Evolutionary conservation across 306 rosid species (phyloP), one percentile per base, ranked within the genome.

Genomic region (Nissolia schottii): DNA sequence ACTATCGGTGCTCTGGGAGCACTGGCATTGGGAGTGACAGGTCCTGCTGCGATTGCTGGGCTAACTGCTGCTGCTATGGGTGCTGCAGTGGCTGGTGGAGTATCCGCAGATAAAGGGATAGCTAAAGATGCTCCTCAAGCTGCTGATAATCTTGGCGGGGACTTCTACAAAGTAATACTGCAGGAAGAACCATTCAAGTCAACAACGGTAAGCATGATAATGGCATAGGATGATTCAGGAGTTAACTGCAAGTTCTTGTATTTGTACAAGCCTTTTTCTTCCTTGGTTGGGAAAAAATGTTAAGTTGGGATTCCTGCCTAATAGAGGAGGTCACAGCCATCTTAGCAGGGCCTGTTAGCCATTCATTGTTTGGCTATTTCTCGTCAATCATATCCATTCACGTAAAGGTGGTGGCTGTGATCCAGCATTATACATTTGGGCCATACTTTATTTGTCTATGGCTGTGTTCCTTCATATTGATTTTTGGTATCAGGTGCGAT

Each of bases 121-220:
- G 86, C 88, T 14, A 85, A 87, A 74, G 90, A 87, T 84, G 98
- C 87, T 60, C 82, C 97, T 19, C 78, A 87, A 54, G 95, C 86
- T 34, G 96, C 87, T 69, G 87, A 85, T 77, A 77, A 81, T 41
- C 81, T 94, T 41, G 97, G 98, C 23, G 75, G 86, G 24, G 96
- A 91, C 78, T 94, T 94, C 73, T 94, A 94, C 88, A 89, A 81
- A 61, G 87, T 89, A 62, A 32, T 89, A 46, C 91, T 94, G 70
- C 84, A 78, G 73, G 96, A 94, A 80, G 98, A 91, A 71, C 98
- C 97, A 58, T 94, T 91, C 91, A 94, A 87, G 84, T 94, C 98
- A 70, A 87, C 97, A 62, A 87, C 92, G 57, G 98, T 94, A 87
- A 80, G 92, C 75, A 24, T 56, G 66, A 25, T 35, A 20, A 45